These are phyloP conservation scores for Candida nanaspora DNA, from an alignment of 805 yeast genomes.

Conservation along the genomic window DNA sequence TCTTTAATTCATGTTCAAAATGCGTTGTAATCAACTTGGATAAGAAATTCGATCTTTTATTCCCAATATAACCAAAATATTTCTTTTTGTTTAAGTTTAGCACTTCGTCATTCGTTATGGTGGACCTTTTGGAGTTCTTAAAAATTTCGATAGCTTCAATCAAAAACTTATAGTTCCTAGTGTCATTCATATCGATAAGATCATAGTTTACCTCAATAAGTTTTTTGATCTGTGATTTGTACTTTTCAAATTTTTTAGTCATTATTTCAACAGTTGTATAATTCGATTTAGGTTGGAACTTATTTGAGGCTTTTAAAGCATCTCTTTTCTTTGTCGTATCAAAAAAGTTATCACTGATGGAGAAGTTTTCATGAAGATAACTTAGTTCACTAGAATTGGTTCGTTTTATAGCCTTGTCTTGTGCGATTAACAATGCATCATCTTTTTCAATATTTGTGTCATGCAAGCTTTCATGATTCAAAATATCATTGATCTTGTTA, in stretches of 20 bases:
- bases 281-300: neutral
- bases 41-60: slow-evolving; percentile 45
- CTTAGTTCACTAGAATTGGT: too few species aligned
- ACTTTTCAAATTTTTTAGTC: slow-evolving; percentile 6
- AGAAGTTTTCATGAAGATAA: too few species aligned
- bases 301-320: neutral
- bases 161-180: slow-evolving; percentile 27
- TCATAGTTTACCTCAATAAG: slow-evolving; percentile 4
- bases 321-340: neutral
- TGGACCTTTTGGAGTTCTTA: slow-evolving; percentile 30
- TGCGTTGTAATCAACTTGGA: slow-evolving; percentile 33
- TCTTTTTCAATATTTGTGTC: too few species aligned
- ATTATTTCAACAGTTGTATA: slow-evolving; percentile 8
- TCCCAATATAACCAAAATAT: slow-evolving; percentile 60
- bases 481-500: neutral
- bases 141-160: slow-evolving; percentile 37
- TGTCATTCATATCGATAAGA: neutral
- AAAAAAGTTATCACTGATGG: neutral
- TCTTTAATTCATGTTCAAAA: slow-evolving; percentile 24
- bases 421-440: too few species aligned
- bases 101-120: slow-evolving; percentile 41
- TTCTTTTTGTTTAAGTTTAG: slow-evolving; percentile 36
- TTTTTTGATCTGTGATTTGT: slow-evolving; percentile 1
- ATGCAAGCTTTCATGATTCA: neutral
- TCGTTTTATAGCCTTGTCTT: too few species aligned